These are phyloP conservation scores for Retiboletus fuscus DNA, from an alignment of 1,284 basidiomycete genomes.

Conservation along the genomic window DNA sequence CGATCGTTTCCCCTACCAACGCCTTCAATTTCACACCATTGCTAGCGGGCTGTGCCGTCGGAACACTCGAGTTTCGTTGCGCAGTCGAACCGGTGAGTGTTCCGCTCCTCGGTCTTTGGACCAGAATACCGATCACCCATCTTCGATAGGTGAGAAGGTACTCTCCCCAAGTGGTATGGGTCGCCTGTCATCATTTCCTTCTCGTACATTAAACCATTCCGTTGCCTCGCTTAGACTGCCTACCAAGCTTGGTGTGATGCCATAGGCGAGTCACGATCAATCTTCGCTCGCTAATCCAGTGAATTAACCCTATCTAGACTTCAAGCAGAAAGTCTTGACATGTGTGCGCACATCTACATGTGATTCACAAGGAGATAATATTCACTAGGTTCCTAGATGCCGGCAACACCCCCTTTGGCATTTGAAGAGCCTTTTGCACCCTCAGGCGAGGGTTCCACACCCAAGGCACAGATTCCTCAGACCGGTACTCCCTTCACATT, in stretches of 20 bases:
- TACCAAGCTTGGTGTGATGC: constrained; percentile 81
- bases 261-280: constrained; percentile 58
- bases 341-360: constrained; percentile 58
- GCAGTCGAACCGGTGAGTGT: constrained; percentile 79
- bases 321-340: constrained; percentile 68
- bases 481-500: constrained; percentile 57
- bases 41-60: constrained; percentile 81
- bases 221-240: constrained; percentile 55
- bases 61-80: constrained; percentile 84
- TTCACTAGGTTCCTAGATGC: constrained; percentile 56
- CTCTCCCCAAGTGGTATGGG: constrained; percentile 65
- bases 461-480: constrained; percentile 26
- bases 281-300: neutral
- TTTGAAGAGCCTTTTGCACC: constrained; percentile 44
- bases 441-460: constrained; percentile 23
- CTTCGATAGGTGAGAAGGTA: constrained; percentile 63
- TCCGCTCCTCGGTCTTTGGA: constrained; percentile 38
- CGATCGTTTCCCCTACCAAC: constrained; percentile 77
- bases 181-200: neutral
- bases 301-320: constrained; percentile 59
- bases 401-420: constrained; percentile 61
- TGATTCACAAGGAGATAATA: constrained; percentile 3
- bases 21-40: constrained; percentile 90
- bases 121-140: constrained; percentile 8
- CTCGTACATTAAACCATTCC: constrained; percentile 6